Conservation (phyloP, 345 rosid genomes). For the Cardamine occulta region DNA sequence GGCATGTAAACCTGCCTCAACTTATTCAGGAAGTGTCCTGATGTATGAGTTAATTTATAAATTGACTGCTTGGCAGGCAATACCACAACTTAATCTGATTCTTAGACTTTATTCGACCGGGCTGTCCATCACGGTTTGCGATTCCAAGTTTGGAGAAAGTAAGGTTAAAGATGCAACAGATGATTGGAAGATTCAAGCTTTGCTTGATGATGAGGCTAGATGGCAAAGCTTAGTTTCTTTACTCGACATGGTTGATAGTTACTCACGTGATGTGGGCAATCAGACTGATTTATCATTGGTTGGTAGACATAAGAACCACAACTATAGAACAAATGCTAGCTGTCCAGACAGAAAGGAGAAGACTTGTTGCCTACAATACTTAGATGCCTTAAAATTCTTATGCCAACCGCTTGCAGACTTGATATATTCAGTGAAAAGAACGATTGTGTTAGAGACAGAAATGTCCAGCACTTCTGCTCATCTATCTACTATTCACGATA, state of each 20-base stretch:
- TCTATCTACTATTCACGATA: slow-evolving; percentile 59
- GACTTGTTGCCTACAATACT: slow-evolving; percentile 51
- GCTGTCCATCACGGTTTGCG: slow-evolving; percentile 47
- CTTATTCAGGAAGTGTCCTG: slow-evolving; percentile 34
- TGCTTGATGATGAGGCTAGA: slow-evolving; percentile 52
- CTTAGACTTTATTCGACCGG: slow-evolving; percentile 75
- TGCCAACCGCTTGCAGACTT: slow-evolving; percentile 80
- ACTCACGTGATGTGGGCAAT: slow-evolving; percentile 47
- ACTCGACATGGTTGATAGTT: slow-evolving; percentile 52
- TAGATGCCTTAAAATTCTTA: slow-evolving; percentile 69
- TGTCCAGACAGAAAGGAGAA: slow-evolving; percentile 42
- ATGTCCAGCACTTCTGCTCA: slow-evolving; percentile 46
- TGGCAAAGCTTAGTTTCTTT: slow-evolving; percentile 51
- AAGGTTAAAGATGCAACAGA: slow-evolving; percentile 48
- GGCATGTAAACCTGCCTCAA: slow-evolving; percentile 23
- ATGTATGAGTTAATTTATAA: slow-evolving; percentile 30
- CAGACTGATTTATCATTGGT: slow-evolving; percentile 43
- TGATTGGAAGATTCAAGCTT: slow-evolving; percentile 46
- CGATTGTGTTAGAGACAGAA: slow-evolving; percentile 54
- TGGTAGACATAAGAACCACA: slow-evolving; percentile 35
- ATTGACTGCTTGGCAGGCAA: slow-evolving; percentile 56
- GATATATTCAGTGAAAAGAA: slow-evolving; percentile 61
- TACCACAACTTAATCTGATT: slow-evolving; percentile 55
- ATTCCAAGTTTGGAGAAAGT: slow-evolving; percentile 42
- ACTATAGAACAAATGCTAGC: slow-evolving; percentile 25